These are phyloP conservation scores for Monosporascus sp. DNA, from an alignment of 2,329 filamentous ascomycete genomes.

Conservation along the genomic window DNA sequence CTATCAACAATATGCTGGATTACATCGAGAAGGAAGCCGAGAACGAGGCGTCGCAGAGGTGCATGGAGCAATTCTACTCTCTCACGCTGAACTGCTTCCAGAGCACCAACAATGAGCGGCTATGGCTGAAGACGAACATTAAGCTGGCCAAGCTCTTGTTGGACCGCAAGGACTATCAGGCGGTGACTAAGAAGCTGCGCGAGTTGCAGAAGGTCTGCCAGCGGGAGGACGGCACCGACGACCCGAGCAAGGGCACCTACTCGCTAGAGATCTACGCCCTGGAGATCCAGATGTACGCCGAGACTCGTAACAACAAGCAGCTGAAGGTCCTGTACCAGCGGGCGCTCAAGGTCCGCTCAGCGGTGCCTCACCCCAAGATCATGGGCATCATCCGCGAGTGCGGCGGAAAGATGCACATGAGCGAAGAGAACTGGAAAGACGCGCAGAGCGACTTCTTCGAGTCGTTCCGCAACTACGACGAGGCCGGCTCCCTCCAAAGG, in stretches of 20 bases:
- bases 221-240: constrained; percentile 77
- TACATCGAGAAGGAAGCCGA: constrained; percentile 88
- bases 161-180: constrained; percentile 81
- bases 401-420: constrained; percentile 99
- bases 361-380: constrained; percentile 95
- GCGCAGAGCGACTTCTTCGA: constrained; percentile 98
- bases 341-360: constrained; percentile 88
- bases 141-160: constrained; percentile 90
- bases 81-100: constrained; percentile 92
- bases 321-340: constrained; percentile 89
- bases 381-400: constrained; percentile 99
- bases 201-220: constrained; percentile 90
- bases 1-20: constrained; percentile 98
- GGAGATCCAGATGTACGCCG: constrained; percentile 98
- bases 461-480: constrained; percentile 97
- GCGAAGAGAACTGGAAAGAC: constrained; percentile 97
- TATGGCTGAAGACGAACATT: constrained; percentile 98
- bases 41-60: constrained; percentile 62
- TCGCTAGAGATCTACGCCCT: constrained; percentile 92
- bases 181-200: constrained; percentile 75
- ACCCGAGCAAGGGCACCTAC: constrained; percentile 94
- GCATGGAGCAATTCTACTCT: constrained; percentile 94
- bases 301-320: constrained; percentile 95
- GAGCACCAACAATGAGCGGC: constrained; percentile 91
- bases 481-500: constrained; percentile 90